Evolutionary conservation across 1,284 basidiomycete genomes (phyloP), one percentile per base, ranked within the genome.

Genomic region (Microbotryomycetes sp.): DNA sequence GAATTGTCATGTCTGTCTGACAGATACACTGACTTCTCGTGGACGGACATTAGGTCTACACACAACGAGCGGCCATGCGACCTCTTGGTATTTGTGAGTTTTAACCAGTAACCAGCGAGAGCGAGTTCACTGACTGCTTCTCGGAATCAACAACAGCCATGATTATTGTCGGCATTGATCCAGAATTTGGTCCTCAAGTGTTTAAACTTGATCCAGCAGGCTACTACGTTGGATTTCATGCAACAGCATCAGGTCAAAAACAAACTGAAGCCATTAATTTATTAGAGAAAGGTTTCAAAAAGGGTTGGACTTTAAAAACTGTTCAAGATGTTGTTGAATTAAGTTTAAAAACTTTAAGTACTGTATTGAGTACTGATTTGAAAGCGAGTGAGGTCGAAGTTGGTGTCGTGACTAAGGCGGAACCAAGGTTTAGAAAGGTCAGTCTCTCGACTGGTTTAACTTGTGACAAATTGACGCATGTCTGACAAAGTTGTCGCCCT

Each of bases 181-280:
- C 86, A 25, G 92, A 97, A 75, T 81, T 82, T 54, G 77, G 78
- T 50, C 93, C 96, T 15, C 94, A 97, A 77, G 84, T 89, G 72
- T 98, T 97, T 83, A 97, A 97, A 78, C 86, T 98, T 62, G 96
- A 99, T 75, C 96, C 96, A 6, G 96, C 96, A 1, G 96, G 96
- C 3, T 97, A 96, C 80, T 99, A 92, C 75, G 90, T 97, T 49
- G 96, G 96, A 1, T 98, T 94, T 81, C 92, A 97, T 71, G 96
- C 94, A 23, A 96, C 94, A 2, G 86, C 93, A 0, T 86, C 92
- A 1, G 96, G 96, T 1, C 90, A 94, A 77, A 99, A 99, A 74
- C 94, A 98, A 74, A 93, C 96, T 71, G 96, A 99, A 75, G 92
- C 92, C 4, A 97, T 93, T 85, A 98, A 97, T 77, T 73, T 80